phyloP scores from a whole-genome alignment of 441 rosid genomes.

The Adansonia grandidieri region DNA sequence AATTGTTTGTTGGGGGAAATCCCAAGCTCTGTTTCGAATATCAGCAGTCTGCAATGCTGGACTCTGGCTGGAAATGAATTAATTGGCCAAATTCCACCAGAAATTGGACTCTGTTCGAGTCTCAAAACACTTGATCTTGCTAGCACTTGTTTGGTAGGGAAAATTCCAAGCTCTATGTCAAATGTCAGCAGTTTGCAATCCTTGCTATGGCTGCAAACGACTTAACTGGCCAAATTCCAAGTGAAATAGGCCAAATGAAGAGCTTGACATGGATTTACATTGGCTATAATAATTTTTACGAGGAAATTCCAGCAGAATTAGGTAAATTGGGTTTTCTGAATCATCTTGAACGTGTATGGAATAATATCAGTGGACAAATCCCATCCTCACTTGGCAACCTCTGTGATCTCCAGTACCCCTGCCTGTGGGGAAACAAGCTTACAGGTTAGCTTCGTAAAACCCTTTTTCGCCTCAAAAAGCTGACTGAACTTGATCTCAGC shows the following conservation, averaged over 20 bases:
- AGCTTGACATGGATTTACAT: slow-evolving; percentile 4
- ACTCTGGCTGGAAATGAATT: not conserved
- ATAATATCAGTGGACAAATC: not conserved
- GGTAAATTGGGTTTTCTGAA: not conserved
- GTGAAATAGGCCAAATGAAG: not conserved
- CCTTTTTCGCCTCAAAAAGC: not conserved
- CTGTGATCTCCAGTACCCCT: not conserved
- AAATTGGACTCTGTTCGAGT: not conserved
- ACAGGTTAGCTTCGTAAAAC: not conserved
- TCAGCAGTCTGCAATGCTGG: not conserved
- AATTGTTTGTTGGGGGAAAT: not conserved
- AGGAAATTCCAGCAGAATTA: not conserved
- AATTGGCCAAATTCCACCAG: slow-evolving; percentile 6
- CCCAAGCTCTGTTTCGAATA: not conserved
- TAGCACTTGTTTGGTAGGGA: not conserved
- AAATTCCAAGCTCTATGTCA: not conserved
- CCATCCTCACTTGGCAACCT: not conserved
- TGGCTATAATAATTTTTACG: not conserved
- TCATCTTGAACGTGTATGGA: not conserved
- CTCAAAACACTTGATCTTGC: not conserved
- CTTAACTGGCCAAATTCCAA: not conserved
- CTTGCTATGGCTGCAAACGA: not conserved
- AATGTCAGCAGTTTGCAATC: not conserved
- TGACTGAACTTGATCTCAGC: slow-evolving; percentile 58
- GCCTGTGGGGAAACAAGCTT: not conserved